phyloP scores from a whole-genome alignment of 2,329 filamentous ascomycete species.

The Stachybotrys chlorohalonatus region DNA sequence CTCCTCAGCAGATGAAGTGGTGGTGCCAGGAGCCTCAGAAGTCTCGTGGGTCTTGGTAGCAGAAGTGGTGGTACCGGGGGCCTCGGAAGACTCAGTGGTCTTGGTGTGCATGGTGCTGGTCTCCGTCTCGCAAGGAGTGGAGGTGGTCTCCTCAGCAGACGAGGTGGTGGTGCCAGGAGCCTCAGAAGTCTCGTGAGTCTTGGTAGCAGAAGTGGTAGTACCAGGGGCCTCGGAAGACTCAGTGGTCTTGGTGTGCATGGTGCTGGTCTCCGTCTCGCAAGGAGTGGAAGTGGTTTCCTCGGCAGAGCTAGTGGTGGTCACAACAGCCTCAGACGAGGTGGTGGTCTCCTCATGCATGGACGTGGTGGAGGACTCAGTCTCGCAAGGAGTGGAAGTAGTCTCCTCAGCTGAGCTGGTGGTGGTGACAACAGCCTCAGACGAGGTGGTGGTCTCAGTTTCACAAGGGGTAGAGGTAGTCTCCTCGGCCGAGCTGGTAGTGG shows the following conservation, averaged over 20 bases:
- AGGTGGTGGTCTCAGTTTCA: not conserved
- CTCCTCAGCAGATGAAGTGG: conserved; percentile 1
- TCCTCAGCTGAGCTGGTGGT: conserved; percentile 1
- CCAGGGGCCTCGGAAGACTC: not conserved
- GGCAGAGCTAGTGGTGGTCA: conserved; percentile 1
- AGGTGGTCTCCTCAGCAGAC: conserved; percentile 1
- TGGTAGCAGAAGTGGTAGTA: conserved; percentile 14
- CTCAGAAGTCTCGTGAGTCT: not conserved
- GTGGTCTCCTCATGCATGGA: conserved; percentile 1
- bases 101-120: not conserved
- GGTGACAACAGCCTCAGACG: not conserved
- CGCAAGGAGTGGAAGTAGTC: conserved; percentile 1
- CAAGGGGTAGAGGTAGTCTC: not conserved
- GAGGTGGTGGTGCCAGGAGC: conserved; percentile 1
- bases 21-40: conserved; percentile 1
- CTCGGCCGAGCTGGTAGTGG: conserved; percentile 1
- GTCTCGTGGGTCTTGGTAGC: conserved; percentile 12
- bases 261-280: not conserved
- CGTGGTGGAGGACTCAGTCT: conserved; percentile 2
- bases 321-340: conserved; percentile 2
- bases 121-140: not conserved
- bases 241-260: not conserved
- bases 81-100: not conserved
- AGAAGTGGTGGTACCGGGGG: conserved; percentile 3
- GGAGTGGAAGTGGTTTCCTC: conserved; percentile 1